Evolutionary conservation across 192 early-diverging fungal genomes (phyloP).

Genomic region (Diversispora epigaea): DNA sequence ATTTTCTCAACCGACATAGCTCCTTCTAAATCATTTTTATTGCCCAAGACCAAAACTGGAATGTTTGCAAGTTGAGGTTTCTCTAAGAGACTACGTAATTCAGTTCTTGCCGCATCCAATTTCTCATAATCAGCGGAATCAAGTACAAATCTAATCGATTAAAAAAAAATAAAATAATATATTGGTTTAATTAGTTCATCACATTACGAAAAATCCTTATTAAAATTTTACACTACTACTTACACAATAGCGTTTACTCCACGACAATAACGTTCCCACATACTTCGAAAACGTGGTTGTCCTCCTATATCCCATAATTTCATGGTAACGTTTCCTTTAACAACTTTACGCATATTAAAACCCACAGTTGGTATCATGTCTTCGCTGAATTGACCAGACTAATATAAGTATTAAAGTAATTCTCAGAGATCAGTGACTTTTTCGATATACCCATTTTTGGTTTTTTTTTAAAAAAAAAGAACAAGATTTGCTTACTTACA

Average conservation of each 20-base stretch:
- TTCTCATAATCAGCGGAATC: conserved; percentile 95
- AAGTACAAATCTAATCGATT: conserved; percentile 92
- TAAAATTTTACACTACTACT: conserved; percentile 30
- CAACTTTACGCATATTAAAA: conserved; percentile 97
- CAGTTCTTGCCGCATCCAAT: conserved; percentile 86
- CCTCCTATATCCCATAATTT: conserved; percentile 99
- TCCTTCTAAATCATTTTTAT: conserved; percentile 95
- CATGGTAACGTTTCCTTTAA: conserved; percentile 93
- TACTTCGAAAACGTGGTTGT: conserved; percentile 94
- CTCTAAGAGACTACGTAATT: conserved; percentile 87
- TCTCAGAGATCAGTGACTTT: neutral
- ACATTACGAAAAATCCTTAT: neutral
- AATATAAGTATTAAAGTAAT: neutral
- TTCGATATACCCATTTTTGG: neutral
- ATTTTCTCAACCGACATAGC: conserved; percentile 86
- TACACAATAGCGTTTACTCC: conserved; percentile 98
- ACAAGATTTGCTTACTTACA: conserved; percentile 45
- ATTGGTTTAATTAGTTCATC: neutral
- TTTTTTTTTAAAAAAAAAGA: too few species aligned
- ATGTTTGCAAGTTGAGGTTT: conserved; percentile 92
- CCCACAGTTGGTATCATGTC: conserved; percentile 97
- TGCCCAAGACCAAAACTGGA: conserved; percentile 95
- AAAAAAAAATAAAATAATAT: conserved; percentile 20
- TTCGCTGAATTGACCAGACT: conserved; percentile 79
- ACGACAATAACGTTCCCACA: conserved; percentile 89